Evolutionary conservation across 768 basidiomycete species (phyloP), one percentile per base, ranked within the genome.

Genomic region (Psilocybe cubensis): DNA sequence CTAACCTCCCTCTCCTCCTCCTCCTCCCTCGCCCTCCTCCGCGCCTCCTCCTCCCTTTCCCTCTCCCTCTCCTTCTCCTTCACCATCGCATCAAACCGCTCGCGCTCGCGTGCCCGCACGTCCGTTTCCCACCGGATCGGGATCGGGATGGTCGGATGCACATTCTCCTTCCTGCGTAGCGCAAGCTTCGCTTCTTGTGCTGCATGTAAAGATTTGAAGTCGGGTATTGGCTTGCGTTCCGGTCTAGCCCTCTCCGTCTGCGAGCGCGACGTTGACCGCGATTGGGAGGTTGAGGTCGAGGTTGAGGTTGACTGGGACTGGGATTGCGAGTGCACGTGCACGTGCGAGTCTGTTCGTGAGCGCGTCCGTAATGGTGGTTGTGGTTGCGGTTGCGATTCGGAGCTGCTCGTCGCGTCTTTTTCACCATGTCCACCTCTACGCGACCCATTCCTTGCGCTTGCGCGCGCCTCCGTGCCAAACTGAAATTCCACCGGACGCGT

Each of bases 1-100:
- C 69, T 78, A 57, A 89, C 68, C 72, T 84, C 85, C 68, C 69
- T 71, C 70, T 83, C 86, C 71, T 89, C 87, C 63, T 82, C 76
- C 65, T 77, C 76, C 66, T 79, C 83, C 64, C 75, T 70, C 64
- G 74, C 75, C 66, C 70, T 71, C 59, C 80, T 73, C 62, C 69
- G 70, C 64, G 79, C 78, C 65, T 86, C 86, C 63, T 71, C 72
- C 56, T 71, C 70, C 51, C 69, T 69, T 68, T 83, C 76, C 50
- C 78, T 68, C 64, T 84, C 84, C 63, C 70, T 70, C 67, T 88
- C 86, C 57, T 83, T 84, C 66, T 78, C 82, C 59, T 76, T 76
- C 25, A 88, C 65, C 68, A 70, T 75, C 59, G 77, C 79, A 45
- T 91, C 87, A 68, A 87, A 91, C 74, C 76, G 65, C 46, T 79